phyloP scores from a whole-genome alignment of 257 asterid genomes.

The Paraleonurus japonicus region DNA sequence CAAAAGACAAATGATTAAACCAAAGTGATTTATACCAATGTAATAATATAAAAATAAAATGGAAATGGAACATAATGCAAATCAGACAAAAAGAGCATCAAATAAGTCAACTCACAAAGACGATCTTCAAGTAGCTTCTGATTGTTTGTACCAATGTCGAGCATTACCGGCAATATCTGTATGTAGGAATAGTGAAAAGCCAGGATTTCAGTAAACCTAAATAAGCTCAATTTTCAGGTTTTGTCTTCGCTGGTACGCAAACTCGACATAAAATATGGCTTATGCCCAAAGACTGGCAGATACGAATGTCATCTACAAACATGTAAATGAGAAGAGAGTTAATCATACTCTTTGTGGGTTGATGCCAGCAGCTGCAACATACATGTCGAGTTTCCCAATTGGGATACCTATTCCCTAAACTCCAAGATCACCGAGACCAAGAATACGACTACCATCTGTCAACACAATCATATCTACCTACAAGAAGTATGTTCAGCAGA shows the following conservation, averaged over 20 bases:
- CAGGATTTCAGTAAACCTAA: constrained; percentile 1
- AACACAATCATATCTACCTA: too few species aligned
- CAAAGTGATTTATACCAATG: neutral
- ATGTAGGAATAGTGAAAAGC: constrained; percentile 19
- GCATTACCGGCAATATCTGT: too few species aligned
- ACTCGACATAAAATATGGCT: neutral
- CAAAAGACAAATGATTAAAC: constrained; percentile 10
- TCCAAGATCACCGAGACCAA: too few species aligned
- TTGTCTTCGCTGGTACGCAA: constrained; percentile 10
- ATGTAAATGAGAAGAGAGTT: too few species aligned
- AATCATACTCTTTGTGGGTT: constrained; percentile 94
- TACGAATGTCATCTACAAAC: too few species aligned
- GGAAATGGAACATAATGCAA: constrained; percentile 17
- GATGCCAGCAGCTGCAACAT: constrained; percentile 99
- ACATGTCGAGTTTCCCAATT: constrained; percentile 96
- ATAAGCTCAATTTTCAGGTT: neutral
- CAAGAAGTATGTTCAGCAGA: too few species aligned
- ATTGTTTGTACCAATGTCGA: too few species aligned
- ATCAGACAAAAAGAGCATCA: constrained; percentile 4
- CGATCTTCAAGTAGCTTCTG: too few species aligned
- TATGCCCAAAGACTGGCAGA: constrained; percentile 1
- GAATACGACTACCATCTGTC: too few species aligned
- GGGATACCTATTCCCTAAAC: constrained; percentile 99
- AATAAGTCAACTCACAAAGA: constrained; percentile 76
- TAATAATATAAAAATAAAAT: constrained; percentile 10